These are phyloP conservation scores for Microthlaspi erraticum DNA, from an alignment of 345 rosid genomes.

Conservation along the genomic window DNA sequence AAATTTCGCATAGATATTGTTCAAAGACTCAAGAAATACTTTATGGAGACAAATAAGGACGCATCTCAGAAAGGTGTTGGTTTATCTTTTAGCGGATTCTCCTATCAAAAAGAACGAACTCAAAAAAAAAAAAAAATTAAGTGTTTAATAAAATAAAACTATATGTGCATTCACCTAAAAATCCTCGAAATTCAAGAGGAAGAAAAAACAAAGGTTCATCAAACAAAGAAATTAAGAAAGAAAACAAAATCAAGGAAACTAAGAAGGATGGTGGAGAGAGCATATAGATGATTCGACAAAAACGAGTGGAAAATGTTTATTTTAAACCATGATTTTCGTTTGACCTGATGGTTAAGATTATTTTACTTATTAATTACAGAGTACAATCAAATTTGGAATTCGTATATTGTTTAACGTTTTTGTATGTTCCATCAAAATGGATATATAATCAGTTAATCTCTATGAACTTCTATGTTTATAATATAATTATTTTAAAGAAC, in stretches of 20 bases:
- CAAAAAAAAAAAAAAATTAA: not conserved
- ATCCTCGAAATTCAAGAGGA: slow-evolving; percentile 14
- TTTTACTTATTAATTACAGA: slow-evolving; percentile 37
- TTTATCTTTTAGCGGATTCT: not conserved
- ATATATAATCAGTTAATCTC: not conserved
- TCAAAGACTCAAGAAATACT: slow-evolving; percentile 15
- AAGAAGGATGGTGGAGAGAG: slow-evolving; percentile 36
- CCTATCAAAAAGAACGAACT: slow-evolving; percentile 17
- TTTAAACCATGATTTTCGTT: slow-evolving; percentile 49
- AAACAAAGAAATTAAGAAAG: slow-evolving; percentile 26
- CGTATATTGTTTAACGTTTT: not conserved
- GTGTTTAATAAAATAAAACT: not conserved
- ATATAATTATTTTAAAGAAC: not conserved
- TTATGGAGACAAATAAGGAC: slow-evolving; percentile 11
- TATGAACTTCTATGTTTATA: not conserved
- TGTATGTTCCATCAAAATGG: slow-evolving; percentile 10
- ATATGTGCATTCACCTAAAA: not conserved
- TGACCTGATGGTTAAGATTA: slow-evolving; percentile 47
- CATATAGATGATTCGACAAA: slow-evolving; percentile 35
- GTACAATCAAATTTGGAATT: slow-evolving; percentile 41
- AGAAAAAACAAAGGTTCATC: slow-evolving; percentile 23
- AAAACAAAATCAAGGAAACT: slow-evolving; percentile 43
- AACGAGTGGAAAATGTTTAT: slow-evolving; percentile 36
- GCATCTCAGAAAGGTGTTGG: slow-evolving; percentile 15
- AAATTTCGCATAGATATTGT: not conserved